Percentiles rank a stretch among this genome's conserved stretches.
phyloP scores from a whole-genome alignment of 192 early-diverging fungal genomes.

The Coemansia sp. region DNA sequence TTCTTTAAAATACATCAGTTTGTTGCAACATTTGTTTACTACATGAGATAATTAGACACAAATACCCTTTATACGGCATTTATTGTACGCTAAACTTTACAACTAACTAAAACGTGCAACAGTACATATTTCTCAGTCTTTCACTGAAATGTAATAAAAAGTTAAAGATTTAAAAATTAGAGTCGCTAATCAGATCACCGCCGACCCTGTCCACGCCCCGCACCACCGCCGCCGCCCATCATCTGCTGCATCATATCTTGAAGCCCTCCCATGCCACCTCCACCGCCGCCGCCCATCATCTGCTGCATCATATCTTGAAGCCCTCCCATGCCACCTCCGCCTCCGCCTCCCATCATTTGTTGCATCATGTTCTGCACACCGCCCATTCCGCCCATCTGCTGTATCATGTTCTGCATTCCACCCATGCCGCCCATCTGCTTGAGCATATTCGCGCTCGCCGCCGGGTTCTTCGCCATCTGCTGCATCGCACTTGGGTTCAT shows the following conservation, averaged over 20 bases:
- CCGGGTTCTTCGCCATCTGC: constrained; percentile 63
- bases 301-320: constrained; percentile 77
- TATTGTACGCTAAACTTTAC: too few relatives aligned
- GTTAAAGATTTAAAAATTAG: background rate
- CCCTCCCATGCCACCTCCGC: constrained; percentile 53
- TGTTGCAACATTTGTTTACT: too few relatives aligned
- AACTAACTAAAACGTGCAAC: too few relatives aligned
- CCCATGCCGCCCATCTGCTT: constrained; percentile 73
- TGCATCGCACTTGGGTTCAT: constrained; percentile 61
- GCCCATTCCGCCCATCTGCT: constrained; percentile 56
- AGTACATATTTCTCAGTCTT: too few relatives aligned
- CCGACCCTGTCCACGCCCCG: constrained; percentile 18
- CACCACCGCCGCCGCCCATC: constrained; percentile 33
- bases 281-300: constrained; percentile 52
- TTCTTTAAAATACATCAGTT: too few relatives aligned
- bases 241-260: constrained; percentile 78
- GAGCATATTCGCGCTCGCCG: constrained; percentile 68
- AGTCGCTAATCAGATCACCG: constrained; percentile 17
- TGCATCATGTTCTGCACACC: constrained; percentile 64
- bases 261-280: constrained; percentile 53
- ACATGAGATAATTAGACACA: too few relatives aligned
- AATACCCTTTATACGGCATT: too few relatives aligned
- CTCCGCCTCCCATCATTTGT: constrained; percentile 64
- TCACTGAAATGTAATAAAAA: background rate
- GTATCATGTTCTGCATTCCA: constrained; percentile 55